Percentiles rank a stretch among this genome's conserved stretches.
These are phyloP conservation scores for Phytophthora hybrid DNA, from an alignment of 352 stramenopile species.

Conservation along the genomic window DNA sequence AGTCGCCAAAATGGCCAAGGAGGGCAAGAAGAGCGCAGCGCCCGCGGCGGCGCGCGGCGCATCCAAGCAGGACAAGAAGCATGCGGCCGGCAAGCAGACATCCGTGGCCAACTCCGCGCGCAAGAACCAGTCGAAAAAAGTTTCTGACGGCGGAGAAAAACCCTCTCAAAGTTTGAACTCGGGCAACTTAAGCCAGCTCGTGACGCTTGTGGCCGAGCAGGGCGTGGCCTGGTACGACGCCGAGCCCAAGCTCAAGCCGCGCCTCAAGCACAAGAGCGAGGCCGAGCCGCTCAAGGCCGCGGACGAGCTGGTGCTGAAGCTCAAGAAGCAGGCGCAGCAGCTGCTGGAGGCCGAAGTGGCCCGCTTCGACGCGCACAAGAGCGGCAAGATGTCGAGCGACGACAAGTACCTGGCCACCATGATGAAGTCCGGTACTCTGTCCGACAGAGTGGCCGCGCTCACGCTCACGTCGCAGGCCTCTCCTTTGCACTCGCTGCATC, in stretches of 20 bases:
- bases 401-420: slow-evolving; percentile 90
- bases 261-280: slow-evolving; percentile 30
- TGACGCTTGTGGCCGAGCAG: slow-evolving; percentile 42
- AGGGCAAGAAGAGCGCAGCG: slow-evolving; percentile 3
- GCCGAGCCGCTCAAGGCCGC: slow-evolving; percentile 27
- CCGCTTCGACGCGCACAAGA: slow-evolving; percentile 70
- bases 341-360: slow-evolving; percentile 69
- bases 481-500: slow-evolving; percentile 80
- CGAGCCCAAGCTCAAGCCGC: slow-evolving; percentile 39
- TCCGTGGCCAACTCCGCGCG: neutral
- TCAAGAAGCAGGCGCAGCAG: slow-evolving; percentile 69
- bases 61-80: neutral
- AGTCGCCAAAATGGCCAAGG: slow-evolving; percentile 26
- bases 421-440: slow-evolving; percentile 90
- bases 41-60: slow-evolving; percentile 7
- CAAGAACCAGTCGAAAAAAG: neutral
- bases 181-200: slow-evolving; percentile 39
- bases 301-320: slow-evolving; percentile 53
- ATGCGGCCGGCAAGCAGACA: slow-evolving; percentile 11
- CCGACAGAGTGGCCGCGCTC: slow-evolving; percentile 92
- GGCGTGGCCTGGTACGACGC: slow-evolving; percentile 51
- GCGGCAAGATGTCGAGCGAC: slow-evolving; percentile 80
- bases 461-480: slow-evolving; percentile 89
- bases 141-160: neutral
- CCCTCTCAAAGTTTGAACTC: neutral